Conservation (phyloP, 23 red algal genomes). For the Gracilariopsis chorda region DNA sequence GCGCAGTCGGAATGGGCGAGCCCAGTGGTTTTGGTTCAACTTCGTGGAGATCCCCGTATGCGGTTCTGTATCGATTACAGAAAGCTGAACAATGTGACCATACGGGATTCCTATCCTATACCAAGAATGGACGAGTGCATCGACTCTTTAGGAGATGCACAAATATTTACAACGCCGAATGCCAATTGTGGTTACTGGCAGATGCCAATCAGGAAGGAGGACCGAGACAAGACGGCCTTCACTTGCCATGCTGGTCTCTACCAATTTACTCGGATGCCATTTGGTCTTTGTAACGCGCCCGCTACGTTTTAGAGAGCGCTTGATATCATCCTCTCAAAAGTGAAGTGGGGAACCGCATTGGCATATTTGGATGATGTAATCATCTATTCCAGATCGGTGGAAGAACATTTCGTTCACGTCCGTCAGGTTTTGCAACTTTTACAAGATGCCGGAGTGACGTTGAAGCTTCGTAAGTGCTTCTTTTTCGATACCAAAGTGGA, state of each 20-base stretch:
- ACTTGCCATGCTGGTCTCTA: neutral
- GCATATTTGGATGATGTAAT: neutral
- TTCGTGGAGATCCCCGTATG: neutral
- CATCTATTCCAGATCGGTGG: slow-evolving; percentile 7
- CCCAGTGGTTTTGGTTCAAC: neutral
- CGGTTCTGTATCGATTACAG: neutral
- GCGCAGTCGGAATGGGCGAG: neutral
- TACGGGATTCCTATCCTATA: neutral
- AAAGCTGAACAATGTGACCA: neutral
- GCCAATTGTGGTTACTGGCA: neutral
- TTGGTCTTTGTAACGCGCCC: neutral
- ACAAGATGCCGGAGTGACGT: neutral
- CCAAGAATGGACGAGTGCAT: too few relatives aligned
- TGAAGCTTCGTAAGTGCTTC: slow-evolving; percentile 30
- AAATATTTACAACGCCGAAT: neutral
- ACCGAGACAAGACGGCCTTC: neutral
- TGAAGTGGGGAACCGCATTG: too few relatives aligned
- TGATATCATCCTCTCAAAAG: neutral
- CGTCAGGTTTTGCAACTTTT: neutral
- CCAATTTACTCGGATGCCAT: neutral
- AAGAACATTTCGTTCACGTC: slow-evolving; percentile 24
- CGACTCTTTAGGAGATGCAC: too few relatives aligned
- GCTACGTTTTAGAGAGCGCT: neutral
- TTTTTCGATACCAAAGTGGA: neutral
- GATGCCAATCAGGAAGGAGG: neutral